Evolutionary conservation across 805 yeast species (phyloP), one percentile per base, ranked within the genome.

Genomic region (Cyberlindnera sargentensis): DNA sequence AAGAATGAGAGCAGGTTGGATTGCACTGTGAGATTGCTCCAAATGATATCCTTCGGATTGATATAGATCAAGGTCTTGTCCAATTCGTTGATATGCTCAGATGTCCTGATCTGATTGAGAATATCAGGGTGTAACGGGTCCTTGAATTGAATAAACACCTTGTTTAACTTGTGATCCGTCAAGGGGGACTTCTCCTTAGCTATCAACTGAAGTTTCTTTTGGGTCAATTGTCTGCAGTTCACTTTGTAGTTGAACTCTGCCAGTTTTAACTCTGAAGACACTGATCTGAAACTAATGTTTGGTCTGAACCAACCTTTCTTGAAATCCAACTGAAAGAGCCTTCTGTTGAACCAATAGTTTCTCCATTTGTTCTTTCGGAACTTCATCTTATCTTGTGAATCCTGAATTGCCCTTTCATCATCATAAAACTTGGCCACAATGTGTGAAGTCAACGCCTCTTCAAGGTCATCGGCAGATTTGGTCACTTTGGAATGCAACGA

Each of bases 41-140:
- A 89, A 1, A 82, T 62, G 2, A 89, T 67, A 53, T 85, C 95
- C 7, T 70, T 60, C 2, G 90, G 84, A 52, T 82, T 73, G 2
- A 82, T 71, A 15, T 78, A 82, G 27, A 75, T 58, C 31, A 76
- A 45, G 3, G 72, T 68, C 35, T 63, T 62, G 47, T 68, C 70
- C 55, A 76, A 61, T 36, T 56, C 61, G 3, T 73, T 73, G 44
- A 72, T 68, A 10, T 59, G 51, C 35, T 67, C 63, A 2, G 76
- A 66, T 1, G 79, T 55, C 8, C 79, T 57, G 3, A 81, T 60
- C 53, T 86, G 88, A 40, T 75, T 76, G 0, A 86, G 80, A 29
- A 82, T 67, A 47, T 79, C 78, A 0, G 90, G 82, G 1, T 80
- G 75, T 4, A 68, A 53, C 31, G 75, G 75, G 5, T 71, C 66